These are phyloP conservation scores for Alternaria gaisen DNA, from an alignment of 2,329 filamentous ascomycete genomes.

Conservation along the genomic window DNA sequence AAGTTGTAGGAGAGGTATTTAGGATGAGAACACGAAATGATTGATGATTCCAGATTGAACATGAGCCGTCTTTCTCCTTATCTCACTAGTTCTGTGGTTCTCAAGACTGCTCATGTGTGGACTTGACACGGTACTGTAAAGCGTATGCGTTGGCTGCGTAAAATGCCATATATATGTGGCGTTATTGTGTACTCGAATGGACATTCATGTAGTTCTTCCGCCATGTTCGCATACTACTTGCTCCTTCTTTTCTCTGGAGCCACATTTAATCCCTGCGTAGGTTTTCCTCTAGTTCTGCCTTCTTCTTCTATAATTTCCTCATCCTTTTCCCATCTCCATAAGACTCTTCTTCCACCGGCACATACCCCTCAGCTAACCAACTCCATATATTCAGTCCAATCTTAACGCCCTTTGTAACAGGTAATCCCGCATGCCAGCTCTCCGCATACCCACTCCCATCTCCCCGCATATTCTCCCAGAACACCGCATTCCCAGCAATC, in stretches of 20 bases:
- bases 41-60: background rate
- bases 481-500: constrained; percentile 66
- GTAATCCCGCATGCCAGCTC: constrained; percentile 69
- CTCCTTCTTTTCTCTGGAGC: background rate
- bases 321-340: background rate
- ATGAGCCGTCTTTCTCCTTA: background rate
- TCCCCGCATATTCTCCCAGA: constrained; percentile 67
- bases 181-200: background rate
- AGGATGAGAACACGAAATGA: background rate
- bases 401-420: constrained; percentile 65
- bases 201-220: too few species aligned
- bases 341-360: constrained; percentile 18
- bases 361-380: constrained; percentile 61
- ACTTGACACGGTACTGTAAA: background rate
- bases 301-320: background rate
- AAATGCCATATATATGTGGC: background rate
- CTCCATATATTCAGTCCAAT: constrained; percentile 72
- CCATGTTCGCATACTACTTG: background rate
- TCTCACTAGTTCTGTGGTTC: background rate
- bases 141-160: background rate
- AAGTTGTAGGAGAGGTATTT: constrained; percentile 10
- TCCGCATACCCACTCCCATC: constrained; percentile 66
- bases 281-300: background rate
- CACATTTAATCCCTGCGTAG: background rate
- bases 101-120: background rate